phyloP scores from a whole-genome alignment of 495 filamentous ascomycete species.

The Sabuloglossum arenarium region DNA sequence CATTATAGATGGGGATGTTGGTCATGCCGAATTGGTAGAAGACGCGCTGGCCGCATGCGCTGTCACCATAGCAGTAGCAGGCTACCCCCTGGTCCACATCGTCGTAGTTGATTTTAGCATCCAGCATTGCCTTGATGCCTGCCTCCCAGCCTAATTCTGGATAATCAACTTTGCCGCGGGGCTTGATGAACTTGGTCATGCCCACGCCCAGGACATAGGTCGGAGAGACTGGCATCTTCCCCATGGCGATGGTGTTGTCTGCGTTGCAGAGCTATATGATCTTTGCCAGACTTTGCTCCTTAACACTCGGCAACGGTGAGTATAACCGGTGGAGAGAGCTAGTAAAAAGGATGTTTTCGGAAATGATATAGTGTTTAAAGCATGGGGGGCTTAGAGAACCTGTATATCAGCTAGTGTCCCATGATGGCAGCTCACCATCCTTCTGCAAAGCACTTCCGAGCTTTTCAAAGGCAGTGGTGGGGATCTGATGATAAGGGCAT shows the following conservation, averaged over 20 bases:
- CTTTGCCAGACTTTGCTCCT: background rate
- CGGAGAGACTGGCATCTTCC: conserved; percentile 27
- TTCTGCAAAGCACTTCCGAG: too few relatives aligned
- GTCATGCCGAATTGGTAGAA: conserved; percentile 99
- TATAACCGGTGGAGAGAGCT: too few relatives aligned
- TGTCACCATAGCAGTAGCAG: conserved; percentile 94
- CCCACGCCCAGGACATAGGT: conserved; percentile 90
- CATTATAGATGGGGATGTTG: conserved; percentile 85
- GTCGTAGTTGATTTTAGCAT: conserved; percentile 90
- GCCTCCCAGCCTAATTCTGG: conserved; percentile 87
- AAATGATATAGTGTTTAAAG: too few relatives aligned
- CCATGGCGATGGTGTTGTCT: conserved; percentile 23
- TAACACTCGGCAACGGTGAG: too few relatives aligned
- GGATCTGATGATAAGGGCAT: too few relatives aligned
- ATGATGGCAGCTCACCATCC: too few relatives aligned
- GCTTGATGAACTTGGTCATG: conserved; percentile 99
- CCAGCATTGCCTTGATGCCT: conserved; percentile 84
- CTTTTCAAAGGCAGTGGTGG: too few relatives aligned
- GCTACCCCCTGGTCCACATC: conserved; percentile 92
- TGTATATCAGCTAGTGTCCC: too few relatives aligned
- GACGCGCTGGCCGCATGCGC: conserved; percentile 84
- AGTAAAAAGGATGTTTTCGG: too few relatives aligned
- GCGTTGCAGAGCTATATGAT: too few relatives aligned
- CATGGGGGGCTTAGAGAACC: too few relatives aligned
- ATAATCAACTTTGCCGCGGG: conserved; percentile 76